These are phyloP conservation scores for Xylariaceae sp. DNA, from an alignment of 2,329 filamentous ascomycete genomes.

Conservation along the genomic window DNA sequence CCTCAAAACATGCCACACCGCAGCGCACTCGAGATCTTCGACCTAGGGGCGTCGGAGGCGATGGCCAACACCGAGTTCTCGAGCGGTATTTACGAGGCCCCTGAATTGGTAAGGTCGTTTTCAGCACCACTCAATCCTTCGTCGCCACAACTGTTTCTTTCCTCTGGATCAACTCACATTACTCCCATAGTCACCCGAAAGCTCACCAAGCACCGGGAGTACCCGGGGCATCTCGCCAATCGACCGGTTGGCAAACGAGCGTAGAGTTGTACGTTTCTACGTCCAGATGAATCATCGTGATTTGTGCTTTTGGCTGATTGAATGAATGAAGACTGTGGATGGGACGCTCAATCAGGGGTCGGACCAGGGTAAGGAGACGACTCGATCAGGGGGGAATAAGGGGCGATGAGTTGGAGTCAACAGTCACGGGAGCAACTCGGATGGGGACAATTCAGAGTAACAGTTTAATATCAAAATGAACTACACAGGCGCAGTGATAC, in stretches of 20 bases:
- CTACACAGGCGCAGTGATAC: too few species aligned
- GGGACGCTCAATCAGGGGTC: background rate
- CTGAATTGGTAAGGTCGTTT: background rate
- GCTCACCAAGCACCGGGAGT: background rate
- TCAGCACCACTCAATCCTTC: background rate
- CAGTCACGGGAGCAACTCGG: background rate
- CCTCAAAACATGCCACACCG: background rate
- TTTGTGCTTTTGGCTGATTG: background rate
- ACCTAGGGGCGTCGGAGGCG: slow-evolving; percentile 7
- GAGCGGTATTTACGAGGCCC: slow-evolving; percentile 6
- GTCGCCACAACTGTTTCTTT: too few species aligned
- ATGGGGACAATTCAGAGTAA: too few species aligned
- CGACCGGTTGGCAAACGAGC: background rate
- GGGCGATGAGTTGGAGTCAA: background rate
- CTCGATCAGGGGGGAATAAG: background rate
- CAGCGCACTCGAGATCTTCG: slow-evolving; percentile 6
- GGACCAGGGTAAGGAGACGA: background rate
- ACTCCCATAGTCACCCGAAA: background rate
- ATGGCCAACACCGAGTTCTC: slow-evolving; percentile 12
- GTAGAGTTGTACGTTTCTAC: background rate
- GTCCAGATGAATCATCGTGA: background rate
- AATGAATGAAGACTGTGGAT: background rate
- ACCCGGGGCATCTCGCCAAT: background rate
- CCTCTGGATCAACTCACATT: background rate
- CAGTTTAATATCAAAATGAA: too few species aligned